Base-by-base conservation (phyloP, 2,329 filamentous ascomycete genomes). In the Fusarium sarcochroum region DNA sequence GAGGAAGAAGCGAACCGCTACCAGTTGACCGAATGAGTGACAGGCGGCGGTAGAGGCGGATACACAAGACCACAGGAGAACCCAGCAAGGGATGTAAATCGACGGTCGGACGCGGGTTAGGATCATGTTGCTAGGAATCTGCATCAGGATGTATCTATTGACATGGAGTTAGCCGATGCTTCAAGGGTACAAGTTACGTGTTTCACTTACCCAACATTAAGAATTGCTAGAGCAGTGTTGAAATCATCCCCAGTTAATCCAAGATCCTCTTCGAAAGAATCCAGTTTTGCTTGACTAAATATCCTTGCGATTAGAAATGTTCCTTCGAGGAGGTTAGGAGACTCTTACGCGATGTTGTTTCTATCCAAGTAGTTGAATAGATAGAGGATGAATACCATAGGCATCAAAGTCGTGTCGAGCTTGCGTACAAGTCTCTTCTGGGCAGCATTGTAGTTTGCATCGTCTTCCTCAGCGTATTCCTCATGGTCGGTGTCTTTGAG, bases 331-430 rank as follows among this genome's bases (percentile, higher is more conserved):
- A 20, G n/a, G 14, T 9, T 35, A 14, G 18, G 21, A 11, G 30
- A 17, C 7, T 65, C 65, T 13, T 55, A 73, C 72, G 71, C 62
- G 32, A 75, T 73, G 18, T 66, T 67, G 53, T 69, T 67, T n/a
- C 71, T 49, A 38, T 74, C 71, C 1, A 75, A 50, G 18, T 73
- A 74, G 56, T 73, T 75, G 49, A 73, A 73, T 7, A 75, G 34
- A 34, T 74, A 75, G 1, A 75, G 47, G 3, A 74, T 23, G 70
- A 67, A 74, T 6, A 73, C 55, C 18, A 69, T 66, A 2, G 73
- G 73, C 51, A 76, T 49, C 10, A 76, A 50, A 4, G 72, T 75
- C 55, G 71, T 52, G 40, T 76, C 72, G 9, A 76, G 66, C 35
- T 71, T 72, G 30, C 60, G 55, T 7, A 75, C 74, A 7, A 75